A percentile compares a stretch with the other conserved stretches of the same genome.
These are phyloP conservation scores for Cardamine occulta DNA, from an alignment of 345 rosid species.

Conservation along the genomic window DNA sequence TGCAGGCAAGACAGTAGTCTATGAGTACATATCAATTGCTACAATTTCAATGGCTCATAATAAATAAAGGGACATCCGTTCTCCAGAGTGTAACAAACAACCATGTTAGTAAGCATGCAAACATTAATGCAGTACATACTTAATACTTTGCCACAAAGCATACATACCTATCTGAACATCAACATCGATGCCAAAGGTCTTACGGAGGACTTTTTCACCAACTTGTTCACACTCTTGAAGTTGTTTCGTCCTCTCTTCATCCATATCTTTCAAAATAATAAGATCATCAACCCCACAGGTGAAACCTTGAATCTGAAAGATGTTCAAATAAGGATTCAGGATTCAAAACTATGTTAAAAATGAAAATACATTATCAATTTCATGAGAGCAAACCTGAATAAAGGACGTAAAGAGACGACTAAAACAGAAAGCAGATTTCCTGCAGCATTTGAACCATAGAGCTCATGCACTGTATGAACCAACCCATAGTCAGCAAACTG, in stretches of 20 bases:
- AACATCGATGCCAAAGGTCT: slow-evolving; percentile 61
- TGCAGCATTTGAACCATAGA: slow-evolving; percentile 86
- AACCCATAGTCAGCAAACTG: slow-evolving; percentile 97
- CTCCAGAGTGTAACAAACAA: slow-evolving; percentile 28
- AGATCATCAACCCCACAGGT: slow-evolving; percentile 99
- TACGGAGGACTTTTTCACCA: slow-evolving; percentile 75
- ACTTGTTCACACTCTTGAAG: slow-evolving; percentile 72
- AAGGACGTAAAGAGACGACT: slow-evolving; percentile 90
- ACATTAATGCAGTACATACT: not conserved
- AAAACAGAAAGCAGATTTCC: slow-evolving; percentile 82
- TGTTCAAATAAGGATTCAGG: slow-evolving; percentile 38
- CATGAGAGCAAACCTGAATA: slow-evolving; percentile 68
- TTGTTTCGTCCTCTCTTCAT: slow-evolving; percentile 67
- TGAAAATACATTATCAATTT: slow-evolving; percentile 3
- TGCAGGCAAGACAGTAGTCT: slow-evolving; percentile 43
- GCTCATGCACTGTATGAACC: slow-evolving; percentile 94
- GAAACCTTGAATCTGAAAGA: slow-evolving; percentile 89
- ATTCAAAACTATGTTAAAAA: slow-evolving; percentile 21
- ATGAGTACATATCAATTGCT: slow-evolving; percentile 19
- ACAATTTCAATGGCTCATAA: slow-evolving; percentile 15
- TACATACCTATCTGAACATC: slow-evolving; percentile 58
- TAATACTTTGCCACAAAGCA: slow-evolving; percentile 1
- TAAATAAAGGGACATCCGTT: slow-evolving; percentile 11
- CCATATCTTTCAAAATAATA: slow-evolving; percentile 67
- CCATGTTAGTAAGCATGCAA: slow-evolving; percentile 29